Evolutionary conservation across 805 yeast genomes (phyloP), one percentile per base, ranked within the genome.

Genomic region (Metschnikowia similis): DNA sequence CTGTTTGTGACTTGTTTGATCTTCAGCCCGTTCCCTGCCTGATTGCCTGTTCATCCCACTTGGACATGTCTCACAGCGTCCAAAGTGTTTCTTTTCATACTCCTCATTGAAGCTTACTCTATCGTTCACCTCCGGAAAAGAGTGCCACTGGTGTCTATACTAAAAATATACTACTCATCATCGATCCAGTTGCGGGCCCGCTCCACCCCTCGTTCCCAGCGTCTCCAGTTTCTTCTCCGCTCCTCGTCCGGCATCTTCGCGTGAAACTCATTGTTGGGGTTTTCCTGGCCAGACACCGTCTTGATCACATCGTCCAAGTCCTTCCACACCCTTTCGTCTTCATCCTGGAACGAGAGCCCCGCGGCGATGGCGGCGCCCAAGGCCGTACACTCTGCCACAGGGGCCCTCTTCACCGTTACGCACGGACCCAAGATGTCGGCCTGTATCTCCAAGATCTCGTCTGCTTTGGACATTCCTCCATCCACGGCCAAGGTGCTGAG

Each of bases 291-390:
- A 43, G 67, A 63, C 46, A 81, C 64, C 41, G 67, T 62, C 6
- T 63, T 67, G 51, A 68, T 73, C 40, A 87, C 86, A 52, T 90
- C 96, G 47, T 80, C 84, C 54, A 90, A 71, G 57, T 82, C 80
- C 49, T 75, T 76, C 96, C 97, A 91, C 42, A 89, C 66, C 40
- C 87, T 78, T 17, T 82, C 81, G 26, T 73, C 58, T 48, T 63
- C 69, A 53, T 72, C 67, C 49, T 69, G 68, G 11, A 82, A 71
- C 13, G 80, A 72, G 60, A 90, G 72, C 10, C 97, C 96, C 2
- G 98, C 96, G 29, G 97, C 97, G 57, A 92, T 87, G 4, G 97
- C 97, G 7, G 96, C 96, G 29, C 98, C 98, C 54, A 91, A 77
- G 0, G 97, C 97, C 5, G 97, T 91, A 64, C 96, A 89, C 69